A percentile compares a stretch with the other conserved stretches of the same genome.
Evolutionary conservation across 768 basidiomycete genomes (phyloP).

Genomic region (Hygrocybe punicea): DNA sequence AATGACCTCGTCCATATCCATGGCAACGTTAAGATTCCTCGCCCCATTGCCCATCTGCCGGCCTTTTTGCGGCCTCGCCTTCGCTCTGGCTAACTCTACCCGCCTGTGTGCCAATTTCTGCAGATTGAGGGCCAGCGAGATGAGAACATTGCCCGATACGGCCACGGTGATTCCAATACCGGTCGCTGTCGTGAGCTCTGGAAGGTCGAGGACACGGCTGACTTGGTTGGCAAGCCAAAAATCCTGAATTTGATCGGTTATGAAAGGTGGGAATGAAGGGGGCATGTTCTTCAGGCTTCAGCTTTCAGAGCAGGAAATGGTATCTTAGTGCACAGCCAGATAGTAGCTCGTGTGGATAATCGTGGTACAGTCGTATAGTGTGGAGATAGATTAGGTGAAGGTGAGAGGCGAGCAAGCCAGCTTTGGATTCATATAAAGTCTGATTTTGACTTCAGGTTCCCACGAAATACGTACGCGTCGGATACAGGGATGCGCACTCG

Average conservation of each 20-base stretch:
- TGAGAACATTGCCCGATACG: slow-evolving; percentile 80
- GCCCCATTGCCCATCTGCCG: neutral
- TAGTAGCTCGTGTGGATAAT: neutral
- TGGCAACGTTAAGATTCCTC: neutral
- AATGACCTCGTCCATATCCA: neutral
- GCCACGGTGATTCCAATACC: slow-evolving; percentile 80
- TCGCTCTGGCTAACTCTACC: slow-evolving; percentile 38
- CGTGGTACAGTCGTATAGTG: neutral
- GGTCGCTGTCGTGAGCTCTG: slow-evolving; percentile 52
- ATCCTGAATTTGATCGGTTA: neutral
- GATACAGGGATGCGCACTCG: slow-evolving; percentile 61
- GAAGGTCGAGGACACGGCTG: slow-evolving; percentile 36
- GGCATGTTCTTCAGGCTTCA: neutral
- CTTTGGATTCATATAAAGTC: too few species aligned
- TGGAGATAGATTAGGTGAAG: neutral
- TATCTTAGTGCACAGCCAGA: neutral
- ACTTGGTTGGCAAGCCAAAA: neutral
- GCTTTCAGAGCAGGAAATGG: neutral
- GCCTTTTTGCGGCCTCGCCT: neutral
- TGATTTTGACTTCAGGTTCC: too few species aligned
- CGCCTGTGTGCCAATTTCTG: slow-evolving; percentile 89
- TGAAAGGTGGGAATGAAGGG: neutral
- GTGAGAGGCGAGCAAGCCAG: neutral
- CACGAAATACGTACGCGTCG: too few species aligned
- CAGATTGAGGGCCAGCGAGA: slow-evolving; percentile 85